Evolutionary conservation across 2,329 filamentous ascomycete species (phyloP).

Genomic region (Ophiostoma perfectum): DNA sequence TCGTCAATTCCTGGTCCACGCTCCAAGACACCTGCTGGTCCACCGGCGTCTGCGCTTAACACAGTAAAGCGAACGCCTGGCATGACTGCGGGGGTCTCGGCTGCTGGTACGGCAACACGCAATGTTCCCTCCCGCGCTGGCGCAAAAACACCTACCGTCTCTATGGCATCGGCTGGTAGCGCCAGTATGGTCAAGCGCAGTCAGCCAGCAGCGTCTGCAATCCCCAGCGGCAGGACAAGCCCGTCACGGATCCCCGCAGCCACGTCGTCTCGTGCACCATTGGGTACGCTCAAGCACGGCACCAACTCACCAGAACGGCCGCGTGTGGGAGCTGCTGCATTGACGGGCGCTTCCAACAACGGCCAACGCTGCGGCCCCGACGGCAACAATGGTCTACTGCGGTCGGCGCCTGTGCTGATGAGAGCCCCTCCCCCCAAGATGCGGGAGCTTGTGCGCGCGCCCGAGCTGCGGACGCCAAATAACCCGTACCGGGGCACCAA

Average conservation of each 20-base stretch:
- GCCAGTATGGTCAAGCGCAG: constrained; percentile 32
- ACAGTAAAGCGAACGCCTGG: constrained; percentile 25
- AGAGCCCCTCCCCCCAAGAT: constrained; percentile 83
- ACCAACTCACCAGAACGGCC: constrained; percentile 76
- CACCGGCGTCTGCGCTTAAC: constrained; percentile 35
- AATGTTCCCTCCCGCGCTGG: constrained; percentile 36
- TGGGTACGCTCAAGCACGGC: constrained; percentile 63
- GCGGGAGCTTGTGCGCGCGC: constrained; percentile 63
- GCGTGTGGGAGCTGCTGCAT: constrained; percentile 40
- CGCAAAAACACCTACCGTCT: constrained; percentile 55
- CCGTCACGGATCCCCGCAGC: constrained; percentile 59
- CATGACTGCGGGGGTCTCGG: constrained; percentile 12
- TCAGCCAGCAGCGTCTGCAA: constrained; percentile 29
- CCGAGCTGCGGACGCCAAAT: constrained; percentile 47
- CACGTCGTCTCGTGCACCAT: constrained; percentile 48
- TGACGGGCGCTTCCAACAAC: constrained; percentile 36
- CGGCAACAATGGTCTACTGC: constrained; percentile 42
- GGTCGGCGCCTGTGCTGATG: constrained; percentile 50
- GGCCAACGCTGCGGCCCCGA: constrained; percentile 23
- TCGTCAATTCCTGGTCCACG: constrained; percentile 53
- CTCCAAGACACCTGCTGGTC: constrained; percentile 66
- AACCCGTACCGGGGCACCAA: constrained; percentile 47
- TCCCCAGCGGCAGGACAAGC: constrained; percentile 40
- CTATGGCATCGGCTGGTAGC: constrained; percentile 38
- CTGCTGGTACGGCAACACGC: constrained; percentile 7